Evolutionary conservation across 1,139 yeast genomes (phyloP).

Genomic region (Taphrina wiesneri): DNA sequence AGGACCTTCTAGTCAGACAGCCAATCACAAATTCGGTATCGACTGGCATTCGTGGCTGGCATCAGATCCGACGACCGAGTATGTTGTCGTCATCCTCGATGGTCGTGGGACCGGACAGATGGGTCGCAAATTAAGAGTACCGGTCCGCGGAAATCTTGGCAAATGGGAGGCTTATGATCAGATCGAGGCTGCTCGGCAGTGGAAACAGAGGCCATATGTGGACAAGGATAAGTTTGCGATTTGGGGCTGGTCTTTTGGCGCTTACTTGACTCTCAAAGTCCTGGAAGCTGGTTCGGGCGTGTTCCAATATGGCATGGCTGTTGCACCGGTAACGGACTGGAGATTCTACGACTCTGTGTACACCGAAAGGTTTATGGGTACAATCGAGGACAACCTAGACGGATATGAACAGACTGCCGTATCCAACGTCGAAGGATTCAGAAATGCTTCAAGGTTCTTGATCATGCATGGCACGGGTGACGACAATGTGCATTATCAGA

Average conservation of each 20-base stretch:
- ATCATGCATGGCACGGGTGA: slow-evolving; percentile 96
- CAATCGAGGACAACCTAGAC: slow-evolving; percentile 57
- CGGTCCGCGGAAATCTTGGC: slow-evolving; percentile 72
- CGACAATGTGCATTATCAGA: slow-evolving; percentile 93
- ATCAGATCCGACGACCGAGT: slow-evolving; percentile 60
- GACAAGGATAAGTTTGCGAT: slow-evolving; percentile 69
- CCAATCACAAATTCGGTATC: slow-evolving; percentile 55
- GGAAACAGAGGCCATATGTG: slow-evolving; percentile 57
- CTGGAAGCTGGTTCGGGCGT: slow-evolving; percentile 70
- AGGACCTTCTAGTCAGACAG: slow-evolving; percentile 89
- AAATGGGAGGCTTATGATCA: slow-evolving; percentile 86
- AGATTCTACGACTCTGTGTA: slow-evolving; percentile 69
- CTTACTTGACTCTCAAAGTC: slow-evolving; percentile 74
- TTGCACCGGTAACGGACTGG: slow-evolving; percentile 90
- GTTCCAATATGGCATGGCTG: slow-evolving; percentile 79
- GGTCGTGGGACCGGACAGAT: slow-evolving; percentile 94
- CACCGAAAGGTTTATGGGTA: slow-evolving; percentile 87
- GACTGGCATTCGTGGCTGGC: slow-evolving; percentile 72
- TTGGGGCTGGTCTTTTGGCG: slow-evolving; percentile 98
- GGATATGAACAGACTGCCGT: slow-evolving; percentile 55
- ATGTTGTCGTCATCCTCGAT: slow-evolving; percentile 74
- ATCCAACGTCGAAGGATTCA: slow-evolving; percentile 53
- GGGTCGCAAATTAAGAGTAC: slow-evolving; percentile 74
- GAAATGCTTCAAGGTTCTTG: slow-evolving; percentile 65
- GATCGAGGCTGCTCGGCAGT: slow-evolving; percentile 62